A percentile compares a stretch with the other conserved stretches of the same genome.
These are phyloP conservation scores for Phaeosphaeriaceae sp. DNA, from an alignment of 2,329 filamentous ascomycete genomes.

Conservation along the genomic window DNA sequence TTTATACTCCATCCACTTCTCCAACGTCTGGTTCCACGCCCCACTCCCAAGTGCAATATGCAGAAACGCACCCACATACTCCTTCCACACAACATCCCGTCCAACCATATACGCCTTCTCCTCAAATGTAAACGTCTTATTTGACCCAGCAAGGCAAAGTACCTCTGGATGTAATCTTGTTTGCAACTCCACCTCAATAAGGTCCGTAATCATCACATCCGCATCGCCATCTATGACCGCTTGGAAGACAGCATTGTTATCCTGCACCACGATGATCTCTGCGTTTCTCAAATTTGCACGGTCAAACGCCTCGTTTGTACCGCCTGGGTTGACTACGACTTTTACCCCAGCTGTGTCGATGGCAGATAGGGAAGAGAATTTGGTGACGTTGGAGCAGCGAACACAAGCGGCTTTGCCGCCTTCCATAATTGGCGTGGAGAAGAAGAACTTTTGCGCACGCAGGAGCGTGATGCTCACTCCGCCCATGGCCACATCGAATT, in stretches of 20 bases:
- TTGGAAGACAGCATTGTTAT: slow-evolving; percentile 19
- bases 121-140: slow-evolving; percentile 19
- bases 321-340: slow-evolving; percentile 17
- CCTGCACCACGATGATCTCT: slow-evolving; percentile 12
- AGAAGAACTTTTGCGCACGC: slow-evolving; percentile 12
- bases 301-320: slow-evolving; percentile 21
- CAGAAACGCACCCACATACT: slow-evolving; percentile 19
- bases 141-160: slow-evolving; percentile 13
- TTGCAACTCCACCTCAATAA: slow-evolving; percentile 20
- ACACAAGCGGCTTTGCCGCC: slow-evolving; percentile 20
- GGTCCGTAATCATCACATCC: slow-evolving; percentile 20
- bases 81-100: slow-evolving; percentile 16
- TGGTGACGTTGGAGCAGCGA: slow-evolving; percentile 10
- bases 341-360: slow-evolving; percentile 18
- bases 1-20: slow-evolving; percentile 22
- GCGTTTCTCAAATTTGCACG: slow-evolving; percentile 15
- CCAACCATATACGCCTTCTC: slow-evolving; percentile 17
- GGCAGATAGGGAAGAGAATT: slow-evolving; percentile 12
- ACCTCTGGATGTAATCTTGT: slow-evolving; percentile 12
- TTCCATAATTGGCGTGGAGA: slow-evolving; percentile 12
- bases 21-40: slow-evolving; percentile 17
- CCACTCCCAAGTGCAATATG: slow-evolving; percentile 15
- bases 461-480: slow-evolving; percentile 20
- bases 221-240: slow-evolving; percentile 18
- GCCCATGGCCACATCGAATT: slow-evolving; percentile 20